Conservation (phyloP, 495 filamentous ascomycete species). For the Penicillium manginii region DNA sequence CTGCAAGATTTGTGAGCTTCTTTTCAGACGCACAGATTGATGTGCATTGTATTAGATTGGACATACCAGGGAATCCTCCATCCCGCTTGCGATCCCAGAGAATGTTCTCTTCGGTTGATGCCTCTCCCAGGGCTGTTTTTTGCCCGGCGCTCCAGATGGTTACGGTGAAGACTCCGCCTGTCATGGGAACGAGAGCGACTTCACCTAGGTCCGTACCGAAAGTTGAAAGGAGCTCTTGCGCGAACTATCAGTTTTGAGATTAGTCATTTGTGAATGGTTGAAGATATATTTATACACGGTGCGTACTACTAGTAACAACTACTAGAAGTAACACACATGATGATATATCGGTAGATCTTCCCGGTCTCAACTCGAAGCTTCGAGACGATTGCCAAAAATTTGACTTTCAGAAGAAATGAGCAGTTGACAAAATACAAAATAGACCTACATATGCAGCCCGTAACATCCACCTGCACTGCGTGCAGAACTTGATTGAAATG, state of each 20-base stretch:
- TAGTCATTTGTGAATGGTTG: background rate
- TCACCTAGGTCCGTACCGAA: conserved; percentile 86
- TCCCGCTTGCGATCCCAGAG: conserved; percentile 91
- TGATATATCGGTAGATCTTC: background rate
- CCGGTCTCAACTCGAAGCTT: background rate
- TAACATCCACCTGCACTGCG: conserved; percentile 91
- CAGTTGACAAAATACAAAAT: conserved; percentile 10
- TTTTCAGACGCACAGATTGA: background rate
- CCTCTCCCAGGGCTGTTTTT: conserved; percentile 6
- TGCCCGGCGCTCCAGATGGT: conserved; percentile 53
- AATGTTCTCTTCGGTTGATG: conserved; percentile 43
- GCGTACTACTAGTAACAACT: too few relatives aligned
- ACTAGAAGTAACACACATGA: background rate
- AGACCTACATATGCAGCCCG: conserved; percentile 75
- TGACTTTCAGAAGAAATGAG: conserved; percentile 1
- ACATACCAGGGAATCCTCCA: conserved; percentile 84
- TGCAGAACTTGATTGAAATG: conserved; percentile 79
- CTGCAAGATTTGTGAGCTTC: conserved; percentile 36
- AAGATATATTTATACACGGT: too few relatives aligned
- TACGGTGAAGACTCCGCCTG: conserved; percentile 82
- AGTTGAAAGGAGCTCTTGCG: conserved; percentile 97
- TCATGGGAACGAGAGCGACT: conserved; percentile 84
- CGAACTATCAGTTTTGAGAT: conserved; percentile 60
- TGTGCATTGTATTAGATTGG: too few relatives aligned
- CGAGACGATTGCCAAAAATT: background rate